Base-by-base conservation (phyloP, 768 basidiomycete species). In the Neoboletus subvelutipes region DNA sequence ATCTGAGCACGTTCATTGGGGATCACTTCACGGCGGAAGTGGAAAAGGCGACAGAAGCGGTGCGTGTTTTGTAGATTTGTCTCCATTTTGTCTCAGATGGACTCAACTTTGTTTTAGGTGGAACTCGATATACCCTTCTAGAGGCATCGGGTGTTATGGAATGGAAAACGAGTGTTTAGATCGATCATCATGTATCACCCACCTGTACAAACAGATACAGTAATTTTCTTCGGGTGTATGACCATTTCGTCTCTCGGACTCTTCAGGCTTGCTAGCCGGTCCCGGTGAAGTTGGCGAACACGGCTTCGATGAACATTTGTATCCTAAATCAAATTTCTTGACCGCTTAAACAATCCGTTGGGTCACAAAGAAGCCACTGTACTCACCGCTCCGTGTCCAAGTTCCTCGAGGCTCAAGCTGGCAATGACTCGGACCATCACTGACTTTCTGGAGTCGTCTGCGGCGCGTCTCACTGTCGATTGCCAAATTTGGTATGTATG, bases 111-210 rank as follows among this genome's bases (percentile, higher is more conserved):
- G 51, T 45, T 55, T 54, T 37, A 73, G 71, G 72, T 71, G 50
- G 70, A 68, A 28, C 70, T 72, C 1, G 70, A 73, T 54, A 65
- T 72, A 57, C 28, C 59, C 39, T 70, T 73, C 55, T 66, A 64
- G 43, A 63, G 39, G 24, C 17, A 36, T 46, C 13, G 20, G 45
- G 36, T 17, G 15, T 22, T n/a, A 54, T 54, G 55, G 50, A 59
- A 50, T 45, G 37, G 31, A 36, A 39, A 45, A 41, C 42, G 43
- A 31, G 45, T 34, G 37, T 52, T 42, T 50, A n/a, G 45, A 45
- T 54, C 37, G 41, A 20, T 11, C 33, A 11, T 53, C 40, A 26
- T 56, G 56, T 60, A 58, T 51, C 52, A 52, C 50, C 24, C 28
- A 62, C 47, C 46, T 61, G 56, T 61, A 58, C 24, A 41, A n/a